phyloP scores from a whole-genome alignment of 139 green algal species.

The Ostreobium quekettii region DNA sequence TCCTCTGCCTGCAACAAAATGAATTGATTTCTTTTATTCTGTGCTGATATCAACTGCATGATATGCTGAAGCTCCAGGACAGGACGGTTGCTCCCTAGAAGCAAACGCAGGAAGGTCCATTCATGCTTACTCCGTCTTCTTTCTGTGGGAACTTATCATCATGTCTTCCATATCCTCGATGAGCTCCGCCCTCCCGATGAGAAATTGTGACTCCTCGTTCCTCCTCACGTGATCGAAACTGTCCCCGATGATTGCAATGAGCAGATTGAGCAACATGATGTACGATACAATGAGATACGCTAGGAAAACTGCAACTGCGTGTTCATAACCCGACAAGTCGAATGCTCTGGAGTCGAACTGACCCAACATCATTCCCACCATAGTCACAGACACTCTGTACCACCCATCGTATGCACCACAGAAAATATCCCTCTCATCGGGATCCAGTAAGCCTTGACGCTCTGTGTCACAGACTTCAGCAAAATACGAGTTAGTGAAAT shows the following conservation, averaged over 20 bases:
- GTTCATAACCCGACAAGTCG: neutral
- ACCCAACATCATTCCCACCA: slow-evolving; percentile 4
- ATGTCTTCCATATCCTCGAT: slow-evolving; percentile 17
- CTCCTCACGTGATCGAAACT: slow-evolving; percentile 10
- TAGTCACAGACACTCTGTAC: neutral
- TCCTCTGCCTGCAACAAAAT: too few species aligned
- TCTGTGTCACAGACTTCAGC: neutral
- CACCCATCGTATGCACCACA: neutral
- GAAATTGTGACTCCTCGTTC: slow-evolving; percentile 6
- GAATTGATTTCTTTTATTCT: too few species aligned
- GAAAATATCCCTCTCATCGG: too few species aligned
- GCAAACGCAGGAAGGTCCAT: too few species aligned
- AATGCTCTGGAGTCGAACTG: slow-evolving; percentile 8
- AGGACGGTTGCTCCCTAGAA: too few species aligned
- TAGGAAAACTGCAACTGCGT: slow-evolving; percentile 3
- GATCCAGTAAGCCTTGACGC: neutral
- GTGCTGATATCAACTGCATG: too few species aligned
- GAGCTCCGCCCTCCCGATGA: slow-evolving; percentile 1
- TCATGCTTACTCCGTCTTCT: too few species aligned
- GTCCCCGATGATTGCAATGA: slow-evolving; percentile 18
- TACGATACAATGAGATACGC: slow-evolving; percentile 12
- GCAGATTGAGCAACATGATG: slow-evolving; percentile 16
- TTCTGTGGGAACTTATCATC: slow-evolving; percentile 4
- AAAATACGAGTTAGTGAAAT: neutral
- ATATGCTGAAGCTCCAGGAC: too few species aligned